These are phyloP conservation scores for Salix arbutifolia DNA, from an alignment of 345 rosid species.

Conservation along the genomic window DNA sequence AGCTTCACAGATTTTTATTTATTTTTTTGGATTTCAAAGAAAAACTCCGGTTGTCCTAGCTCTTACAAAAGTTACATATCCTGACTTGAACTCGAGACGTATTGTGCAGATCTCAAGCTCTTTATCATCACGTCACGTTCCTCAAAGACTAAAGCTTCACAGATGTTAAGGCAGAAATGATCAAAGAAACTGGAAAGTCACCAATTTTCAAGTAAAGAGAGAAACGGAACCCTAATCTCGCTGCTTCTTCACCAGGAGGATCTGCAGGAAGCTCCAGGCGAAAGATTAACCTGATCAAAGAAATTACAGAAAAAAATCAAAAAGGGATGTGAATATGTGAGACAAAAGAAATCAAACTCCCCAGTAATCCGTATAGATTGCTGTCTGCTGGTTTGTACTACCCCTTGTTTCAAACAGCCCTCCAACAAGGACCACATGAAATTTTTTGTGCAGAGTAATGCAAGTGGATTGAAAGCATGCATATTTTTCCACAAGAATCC, in stretches of 20 bases:
- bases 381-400: conserved; percentile 27
- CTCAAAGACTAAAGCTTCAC: too few relatives aligned
- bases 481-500: not conserved
- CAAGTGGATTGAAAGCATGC: conserved; percentile 2
- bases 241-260: conserved; percentile 10
- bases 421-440: conserved; percentile 38
- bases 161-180: too few relatives aligned
- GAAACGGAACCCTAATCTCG: conserved; percentile 5
- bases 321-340: not conserved
- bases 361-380: conserved; percentile 12
- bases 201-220: too few relatives aligned
- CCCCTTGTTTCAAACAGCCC: conserved; percentile 20
- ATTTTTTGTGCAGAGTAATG: not conserved
- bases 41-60: too few relatives aligned
- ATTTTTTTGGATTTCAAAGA: too few relatives aligned
- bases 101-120: too few relatives aligned
- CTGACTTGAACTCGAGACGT: too few relatives aligned
- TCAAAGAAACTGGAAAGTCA: too few relatives aligned
- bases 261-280: not conserved
- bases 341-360: conserved; percentile 7
- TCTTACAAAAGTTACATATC: too few relatives aligned
- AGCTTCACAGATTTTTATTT: too few relatives aligned
- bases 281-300: conserved; percentile 8
- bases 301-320: conserved; percentile 13
- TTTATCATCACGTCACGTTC: too few relatives aligned